phyloP scores from a whole-genome alignment of 2,329 filamentous ascomycete species.

The Pseudogymnoascus sp. region DNA sequence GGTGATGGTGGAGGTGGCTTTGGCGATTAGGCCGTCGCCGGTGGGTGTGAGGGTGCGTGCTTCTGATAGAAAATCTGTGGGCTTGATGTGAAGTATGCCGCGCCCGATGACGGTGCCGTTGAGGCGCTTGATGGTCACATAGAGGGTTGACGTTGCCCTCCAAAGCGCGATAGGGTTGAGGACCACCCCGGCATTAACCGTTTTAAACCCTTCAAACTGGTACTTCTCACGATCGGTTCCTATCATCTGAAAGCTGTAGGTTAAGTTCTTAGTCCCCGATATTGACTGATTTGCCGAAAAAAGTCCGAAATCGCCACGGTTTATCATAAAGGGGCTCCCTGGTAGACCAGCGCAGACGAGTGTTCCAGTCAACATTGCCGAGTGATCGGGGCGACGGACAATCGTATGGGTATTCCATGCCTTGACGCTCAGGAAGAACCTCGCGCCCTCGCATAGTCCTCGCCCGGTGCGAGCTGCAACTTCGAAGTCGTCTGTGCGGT shows the following conservation, averaged over 20 bases:
- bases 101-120: slow-evolving; percentile 42
- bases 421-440: slow-evolving; percentile 51
- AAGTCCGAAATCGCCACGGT: slow-evolving; percentile 47
- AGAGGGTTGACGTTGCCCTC: slow-evolving; percentile 53
- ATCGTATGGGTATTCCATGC: slow-evolving; percentile 43
- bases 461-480: slow-evolving; percentile 43
- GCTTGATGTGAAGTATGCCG: slow-evolving; percentile 49
- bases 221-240: slow-evolving; percentile 43
- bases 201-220: slow-evolving; percentile 54
- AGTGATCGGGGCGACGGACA: slow-evolving; percentile 39
- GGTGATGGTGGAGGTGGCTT: slow-evolving; percentile 36
- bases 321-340: slow-evolving; percentile 52
- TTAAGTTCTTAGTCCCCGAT: slow-evolving; percentile 49
- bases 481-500: slow-evolving; percentile 43
- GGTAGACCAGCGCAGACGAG: slow-evolving; percentile 46
- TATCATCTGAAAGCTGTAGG: slow-evolving; percentile 53
- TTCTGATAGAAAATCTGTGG: slow-evolving; percentile 45
- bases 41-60: slow-evolving; percentile 44
- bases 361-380: slow-evolving; percentile 48
- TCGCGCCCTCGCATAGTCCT: slow-evolving; percentile 45
- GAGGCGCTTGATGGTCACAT: slow-evolving; percentile 44
- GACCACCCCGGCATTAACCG: slow-evolving; percentile 51
- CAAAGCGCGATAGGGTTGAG: slow-evolving; percentile 49
- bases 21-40: slow-evolving; percentile 38
- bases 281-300: slow-evolving; percentile 45